Evolutionary conservation across 805 yeast species (phyloP).

Genomic region (Candida coquimbonensis): DNA sequence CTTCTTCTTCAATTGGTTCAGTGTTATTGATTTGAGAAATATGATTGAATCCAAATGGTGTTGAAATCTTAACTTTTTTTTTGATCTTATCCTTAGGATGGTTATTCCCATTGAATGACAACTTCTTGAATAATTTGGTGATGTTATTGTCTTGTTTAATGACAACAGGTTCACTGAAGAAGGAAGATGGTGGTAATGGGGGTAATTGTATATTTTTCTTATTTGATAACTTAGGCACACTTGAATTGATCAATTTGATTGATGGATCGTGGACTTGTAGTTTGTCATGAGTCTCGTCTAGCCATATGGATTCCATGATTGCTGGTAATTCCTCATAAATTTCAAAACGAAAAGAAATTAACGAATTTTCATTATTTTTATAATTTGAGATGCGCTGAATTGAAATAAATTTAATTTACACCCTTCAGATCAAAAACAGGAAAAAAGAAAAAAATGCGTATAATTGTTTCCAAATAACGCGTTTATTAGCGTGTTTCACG

Average conservation of each 20-base stretch:
- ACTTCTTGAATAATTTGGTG: constrained; percentile 25
- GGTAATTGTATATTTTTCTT: constrained; percentile 31
- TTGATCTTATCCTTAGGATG: neutral
- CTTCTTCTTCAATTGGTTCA: constrained; percentile 12
- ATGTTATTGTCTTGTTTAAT: constrained; percentile 10
- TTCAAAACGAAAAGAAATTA: too few relatives aligned
- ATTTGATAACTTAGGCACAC: constrained; percentile 26
- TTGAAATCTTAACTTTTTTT: constrained; percentile 24
- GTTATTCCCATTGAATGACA: constrained; percentile 19
- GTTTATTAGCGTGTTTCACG: too few relatives aligned
- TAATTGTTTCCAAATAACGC: too few relatives aligned
- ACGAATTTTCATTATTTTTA: neutral
- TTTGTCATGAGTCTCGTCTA: constrained; percentile 29
- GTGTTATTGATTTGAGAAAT: constrained; percentile 32
- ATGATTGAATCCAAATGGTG: constrained; percentile 34
- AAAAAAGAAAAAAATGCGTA: too few relatives aligned
- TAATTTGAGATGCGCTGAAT: neutral
- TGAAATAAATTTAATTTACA: too few relatives aligned
- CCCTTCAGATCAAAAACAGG: too few relatives aligned
- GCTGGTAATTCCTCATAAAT: neutral
- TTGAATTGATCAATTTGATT: constrained; percentile 28
- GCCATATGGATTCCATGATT: constrained; percentile 35
- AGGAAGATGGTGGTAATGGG: constrained; percentile 26
- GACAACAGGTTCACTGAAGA: constrained; percentile 6
- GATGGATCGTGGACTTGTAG: constrained; percentile 25